Conservation (phyloP, 306 rosid genomes). For the Medicago arabica region DNA sequence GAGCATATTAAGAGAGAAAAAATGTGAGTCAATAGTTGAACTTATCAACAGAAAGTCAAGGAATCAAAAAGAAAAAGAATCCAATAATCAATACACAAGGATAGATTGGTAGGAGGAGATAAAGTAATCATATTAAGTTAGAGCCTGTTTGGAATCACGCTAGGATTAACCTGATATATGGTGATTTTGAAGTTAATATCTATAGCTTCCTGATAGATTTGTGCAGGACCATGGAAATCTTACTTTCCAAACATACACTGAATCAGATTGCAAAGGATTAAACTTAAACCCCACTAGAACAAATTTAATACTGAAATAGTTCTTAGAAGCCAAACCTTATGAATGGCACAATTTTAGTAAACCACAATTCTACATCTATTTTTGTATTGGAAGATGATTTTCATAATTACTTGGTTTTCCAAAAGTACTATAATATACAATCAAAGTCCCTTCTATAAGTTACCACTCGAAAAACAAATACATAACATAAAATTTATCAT, state of each 20-base stretch:
- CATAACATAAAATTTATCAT: not conserved
- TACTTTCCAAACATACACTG: not conserved
- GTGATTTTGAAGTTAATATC: not conserved
- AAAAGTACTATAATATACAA: not conserved
- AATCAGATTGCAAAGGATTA: constrained; percentile 42
- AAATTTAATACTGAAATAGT: constrained; percentile 27
- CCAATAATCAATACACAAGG: not conserved
- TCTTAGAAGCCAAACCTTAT: not conserved
- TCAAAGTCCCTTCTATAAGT: not conserved
- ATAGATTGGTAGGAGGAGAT: constrained; percentile 8
- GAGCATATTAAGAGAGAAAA: constrained; percentile 21
- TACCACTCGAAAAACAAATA: constrained; percentile 23
- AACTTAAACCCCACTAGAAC: not conserved
- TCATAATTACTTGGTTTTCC: not conserved
- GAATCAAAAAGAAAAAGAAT: constrained; percentile 32
- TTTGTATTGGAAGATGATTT: constrained; percentile 28
- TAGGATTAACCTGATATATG: not conserved
- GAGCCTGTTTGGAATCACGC: not conserved
- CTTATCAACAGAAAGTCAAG: constrained; percentile 21
- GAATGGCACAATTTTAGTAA: not conserved
- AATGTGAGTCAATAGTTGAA: constrained; percentile 43
- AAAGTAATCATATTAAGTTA: constrained; percentile 11
- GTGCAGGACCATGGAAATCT: not conserved
- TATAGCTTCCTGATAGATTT: not conserved
- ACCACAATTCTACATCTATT: constrained; percentile 19